Evolutionary conservation across 176 grass and related monocot genomes (phyloP).

Genomic region (Dendrocalamus sinicus): DNA sequence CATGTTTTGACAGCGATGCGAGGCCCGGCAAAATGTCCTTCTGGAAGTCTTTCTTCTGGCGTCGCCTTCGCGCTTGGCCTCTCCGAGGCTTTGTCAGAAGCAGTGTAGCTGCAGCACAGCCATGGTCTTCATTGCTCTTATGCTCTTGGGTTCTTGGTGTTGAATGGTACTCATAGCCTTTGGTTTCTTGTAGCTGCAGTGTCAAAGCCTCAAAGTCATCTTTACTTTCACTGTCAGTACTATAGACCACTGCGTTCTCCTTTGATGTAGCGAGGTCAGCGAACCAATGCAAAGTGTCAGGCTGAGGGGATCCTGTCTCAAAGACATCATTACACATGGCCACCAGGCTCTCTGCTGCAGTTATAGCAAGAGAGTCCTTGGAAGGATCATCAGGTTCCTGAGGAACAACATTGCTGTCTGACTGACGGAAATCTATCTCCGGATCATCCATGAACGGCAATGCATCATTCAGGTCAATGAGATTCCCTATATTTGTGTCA

Average conservation of each 20-base stretch:
- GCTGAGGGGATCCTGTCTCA: conserved; percentile 5
- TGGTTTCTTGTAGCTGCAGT: conserved; percentile 57
- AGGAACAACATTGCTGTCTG: conserved; percentile 29
- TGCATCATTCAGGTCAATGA: conserved; percentile 71
- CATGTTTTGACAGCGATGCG: conserved; percentile 51
- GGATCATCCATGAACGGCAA: conserved; percentile 54
- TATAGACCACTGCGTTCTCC: conserved; percentile 22
- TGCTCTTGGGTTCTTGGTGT: conserved; percentile 24
- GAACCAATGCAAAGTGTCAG: conserved; percentile 69
- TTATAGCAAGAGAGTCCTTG: conserved; percentile 40
- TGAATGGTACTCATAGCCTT: conserved; percentile 22
- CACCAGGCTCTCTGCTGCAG: conserved; percentile 60
- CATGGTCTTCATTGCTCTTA: conserved; percentile 30
- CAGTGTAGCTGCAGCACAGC: conserved; percentile 33
- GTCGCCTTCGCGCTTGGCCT: conserved; percentile 48
- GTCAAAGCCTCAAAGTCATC: conserved; percentile 67
- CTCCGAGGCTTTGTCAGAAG: conserved; percentile 50
- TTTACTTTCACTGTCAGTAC: conserved; percentile 26
- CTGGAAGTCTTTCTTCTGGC: conserved; percentile 58
- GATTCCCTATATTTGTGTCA: conserved; percentile 41
- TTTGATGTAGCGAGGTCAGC: conserved; percentile 52
- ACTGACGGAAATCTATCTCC: conserved; percentile 31
- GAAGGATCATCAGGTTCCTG: conserved; percentile 44
- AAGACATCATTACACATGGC: conserved; percentile 46
- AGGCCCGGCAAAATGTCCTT: conserved; percentile 65